Conservation (phyloP, 1,284 basidiomycete genomes). For the Ganoderma multipileum region DNA sequence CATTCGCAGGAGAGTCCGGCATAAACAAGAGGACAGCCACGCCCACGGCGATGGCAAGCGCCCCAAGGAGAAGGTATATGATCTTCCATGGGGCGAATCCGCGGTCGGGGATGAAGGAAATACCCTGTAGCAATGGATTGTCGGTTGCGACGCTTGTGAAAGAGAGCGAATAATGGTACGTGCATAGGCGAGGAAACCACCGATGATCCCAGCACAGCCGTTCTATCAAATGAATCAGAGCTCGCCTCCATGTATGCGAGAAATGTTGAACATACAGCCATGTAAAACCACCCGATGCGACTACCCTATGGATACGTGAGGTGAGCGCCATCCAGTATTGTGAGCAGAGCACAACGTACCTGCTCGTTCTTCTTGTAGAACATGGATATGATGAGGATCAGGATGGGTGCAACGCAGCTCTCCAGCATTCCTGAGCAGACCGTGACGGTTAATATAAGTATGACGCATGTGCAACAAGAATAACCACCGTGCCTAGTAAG, state of each 20-base stretch:
- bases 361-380: conserved; percentile 78
- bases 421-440: conserved; percentile 63
- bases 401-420: conserved; percentile 66
- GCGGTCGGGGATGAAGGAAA: conserved; percentile 61
- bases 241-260: neutral
- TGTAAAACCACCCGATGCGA: conserved; percentile 73
- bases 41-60: conserved; percentile 65
- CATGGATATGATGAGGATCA: conserved; percentile 72
- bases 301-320: conserved; percentile 45
- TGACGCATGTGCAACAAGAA: neutral
- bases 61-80: conserved; percentile 71
- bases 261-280: conserved; percentile 53
- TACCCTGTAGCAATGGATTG: conserved; percentile 41
- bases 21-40: conserved; percentile 65
- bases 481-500: conserved; percentile 54
- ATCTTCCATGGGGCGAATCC: conserved; percentile 64
- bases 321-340: conserved; percentile 1
- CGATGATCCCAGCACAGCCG: conserved; percentile 63
- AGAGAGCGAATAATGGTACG: neutral
- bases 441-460: neutral
- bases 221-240: conserved; percentile 27
- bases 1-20: conserved; percentile 72
- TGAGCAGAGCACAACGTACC: conserved; percentile 35
- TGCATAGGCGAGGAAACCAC: conserved; percentile 69
- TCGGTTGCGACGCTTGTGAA: neutral